Base-by-base conservation (phyloP, 345 rosid genomes). In the Trapa bicornis region DNA sequence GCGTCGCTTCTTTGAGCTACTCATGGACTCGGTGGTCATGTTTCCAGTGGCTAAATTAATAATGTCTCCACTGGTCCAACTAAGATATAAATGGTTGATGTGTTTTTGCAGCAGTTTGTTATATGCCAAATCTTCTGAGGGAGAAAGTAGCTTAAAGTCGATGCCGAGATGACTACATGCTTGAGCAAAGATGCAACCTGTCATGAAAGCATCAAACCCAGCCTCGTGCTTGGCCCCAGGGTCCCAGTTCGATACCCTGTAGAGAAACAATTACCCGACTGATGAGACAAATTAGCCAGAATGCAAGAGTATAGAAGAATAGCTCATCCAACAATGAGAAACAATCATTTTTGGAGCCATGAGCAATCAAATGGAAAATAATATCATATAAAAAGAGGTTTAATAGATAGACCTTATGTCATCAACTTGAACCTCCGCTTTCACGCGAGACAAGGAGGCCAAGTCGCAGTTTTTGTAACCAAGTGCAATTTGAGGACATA, bases 121-220 rank as follows among this genome's bases (percentile, higher is more conserved):
- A 39, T 64, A 73, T 0, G 79, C 81, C 70, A 89, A 70, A 79
- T 72, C 75, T 72, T 79, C 78, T 1, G 80, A 72, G 53, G 81
- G 68, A 0, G 81, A 76, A 48, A 70, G 75, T 16, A 57, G 79
- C 36, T 77, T 76, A 77, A 94, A 91, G 72, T 91, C 86, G 42
- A 94, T 74, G 37, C 89, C 97, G 10, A 89, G 76, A 76, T 82
- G 84, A 80, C 77, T 79, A 79, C 96, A 91, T 68, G 89, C 82
- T 82, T 94, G 95, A 3, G 93, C 89, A 74, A 94, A 94, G 70
- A 91, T 66, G 67, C 96, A 91, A 16, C 99, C 97, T 50, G 99
- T 91, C 99, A 94, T 91, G 82, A 94, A 94, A 74, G 97, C 99
- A 94, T 94, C 99, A 78, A 89, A 94, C 50, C 99, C 99, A 9